Evolutionary conservation across 495 filamentous ascomycete species (phyloP).

Genomic region (Lasiosphaeria miniovina): DNA sequence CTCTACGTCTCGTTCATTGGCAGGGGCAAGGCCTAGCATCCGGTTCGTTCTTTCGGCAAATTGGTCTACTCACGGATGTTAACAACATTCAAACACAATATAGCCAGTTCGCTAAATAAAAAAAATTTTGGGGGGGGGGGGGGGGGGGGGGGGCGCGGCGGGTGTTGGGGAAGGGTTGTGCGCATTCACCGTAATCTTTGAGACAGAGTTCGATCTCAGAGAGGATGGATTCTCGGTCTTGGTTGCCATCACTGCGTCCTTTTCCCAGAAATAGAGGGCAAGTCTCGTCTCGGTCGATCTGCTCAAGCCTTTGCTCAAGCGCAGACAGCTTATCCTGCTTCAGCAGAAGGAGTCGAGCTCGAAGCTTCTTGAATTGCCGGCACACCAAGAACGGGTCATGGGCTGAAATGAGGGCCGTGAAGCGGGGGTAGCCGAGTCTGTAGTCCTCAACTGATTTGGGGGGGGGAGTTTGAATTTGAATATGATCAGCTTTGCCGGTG

Average conservation of each 20-base stretch:
- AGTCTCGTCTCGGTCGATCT: slow-evolving; percentile 28
- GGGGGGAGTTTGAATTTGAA: too few relatives aligned
- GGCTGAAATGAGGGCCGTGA: slow-evolving; percentile 26
- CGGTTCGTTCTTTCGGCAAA: slow-evolving; percentile 23
- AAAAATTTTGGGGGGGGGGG: too few relatives aligned
- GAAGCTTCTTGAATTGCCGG: slow-evolving; percentile 28
- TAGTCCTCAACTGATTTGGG: slow-evolving; percentile 30
- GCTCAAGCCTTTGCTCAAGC: slow-evolving; percentile 31
- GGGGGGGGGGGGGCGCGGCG: neutral
- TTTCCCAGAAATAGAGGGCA: slow-evolving; percentile 31
- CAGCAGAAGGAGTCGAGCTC: slow-evolving; percentile 21
- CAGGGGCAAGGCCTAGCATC: slow-evolving; percentile 17
- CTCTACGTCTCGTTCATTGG: slow-evolving; percentile 14
- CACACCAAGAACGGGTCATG: slow-evolving; percentile 26
- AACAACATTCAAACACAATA: too few relatives aligned
- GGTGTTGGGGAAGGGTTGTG: too few relatives aligned
- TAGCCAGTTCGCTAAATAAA: too few relatives aligned
- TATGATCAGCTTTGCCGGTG: too few relatives aligned
- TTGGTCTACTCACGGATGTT: too few relatives aligned
- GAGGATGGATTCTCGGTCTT: slow-evolving; percentile 21
- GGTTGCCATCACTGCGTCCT: slow-evolving; percentile 27
- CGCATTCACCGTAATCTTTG: slow-evolving; percentile 33
- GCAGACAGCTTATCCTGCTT: slow-evolving; percentile 30
- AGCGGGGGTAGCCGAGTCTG: slow-evolving; percentile 31
- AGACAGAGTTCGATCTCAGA: slow-evolving; percentile 17